A percentile compares a stretch with the other conserved stretches of the same genome.
Evolutionary conservation across 495 filamentous ascomycete species (phyloP).

Genomic region (Aspergillus sclerotioniger): DNA sequence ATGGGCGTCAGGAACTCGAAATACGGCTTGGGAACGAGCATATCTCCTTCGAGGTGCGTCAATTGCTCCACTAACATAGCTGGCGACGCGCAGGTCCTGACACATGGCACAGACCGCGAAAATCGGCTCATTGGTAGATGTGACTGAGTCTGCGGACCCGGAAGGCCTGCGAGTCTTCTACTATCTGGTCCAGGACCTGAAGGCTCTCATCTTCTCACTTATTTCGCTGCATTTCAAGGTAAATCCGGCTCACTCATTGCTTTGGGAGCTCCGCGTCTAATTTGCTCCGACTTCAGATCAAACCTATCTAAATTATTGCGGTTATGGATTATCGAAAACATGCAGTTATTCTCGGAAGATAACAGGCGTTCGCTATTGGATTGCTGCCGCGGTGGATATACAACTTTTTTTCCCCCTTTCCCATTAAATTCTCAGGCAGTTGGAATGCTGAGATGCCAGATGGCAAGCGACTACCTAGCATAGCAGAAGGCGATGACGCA

Average conservation of each 20-base stretch:
- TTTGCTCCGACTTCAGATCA: constrained; percentile 59
- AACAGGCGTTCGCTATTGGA: constrained; percentile 6
- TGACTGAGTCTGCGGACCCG: constrained; percentile 92
- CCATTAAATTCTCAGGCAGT: background rate
- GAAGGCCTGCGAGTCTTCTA: constrained; percentile 99
- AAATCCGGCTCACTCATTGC: constrained; percentile 7
- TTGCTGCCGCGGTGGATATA: background rate
- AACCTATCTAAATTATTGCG: constrained; percentile 62
- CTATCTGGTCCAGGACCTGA: constrained; percentile 97
- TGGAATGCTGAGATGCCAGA: background rate
- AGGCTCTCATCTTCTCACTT: constrained; percentile 93
- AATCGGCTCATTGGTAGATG: constrained; percentile 95
- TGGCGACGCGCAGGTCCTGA: background rate
- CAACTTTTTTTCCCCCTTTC: background rate
- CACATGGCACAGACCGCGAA: constrained; percentile 75
- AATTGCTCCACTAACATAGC: background rate
- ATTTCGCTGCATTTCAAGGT: constrained; percentile 98
- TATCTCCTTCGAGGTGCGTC: constrained; percentile 88
- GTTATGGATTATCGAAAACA: no score
- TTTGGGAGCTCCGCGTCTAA: constrained; percentile 5
- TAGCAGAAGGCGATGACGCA: constrained; percentile 16
- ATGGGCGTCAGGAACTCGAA: constrained; percentile 95
- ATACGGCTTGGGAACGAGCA: constrained; percentile 93
- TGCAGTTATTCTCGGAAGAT: background rate
- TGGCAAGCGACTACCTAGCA: background rate